phyloP scores from a whole-genome alignment of 1,284 basidiomycete genomes.

The Leccinum fallax region DNA sequence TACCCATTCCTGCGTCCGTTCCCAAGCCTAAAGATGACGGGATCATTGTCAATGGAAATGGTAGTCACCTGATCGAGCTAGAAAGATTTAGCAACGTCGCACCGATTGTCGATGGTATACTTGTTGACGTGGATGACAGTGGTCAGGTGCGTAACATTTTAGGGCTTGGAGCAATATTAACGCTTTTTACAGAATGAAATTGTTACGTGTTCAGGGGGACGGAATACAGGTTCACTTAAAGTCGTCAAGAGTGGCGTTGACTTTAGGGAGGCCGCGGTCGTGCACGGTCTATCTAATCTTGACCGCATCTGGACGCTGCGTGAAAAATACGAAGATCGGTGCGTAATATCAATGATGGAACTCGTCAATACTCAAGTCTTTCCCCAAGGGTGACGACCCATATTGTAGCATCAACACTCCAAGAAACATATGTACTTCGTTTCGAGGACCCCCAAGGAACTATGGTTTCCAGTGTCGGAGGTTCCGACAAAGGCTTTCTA shows the following conservation, averaged over 20 bases:
- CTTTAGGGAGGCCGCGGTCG: conserved; percentile 64
- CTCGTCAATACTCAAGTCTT: conserved; percentile 1
- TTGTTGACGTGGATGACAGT: conserved; percentile 75
- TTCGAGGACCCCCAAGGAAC: conserved; percentile 42
- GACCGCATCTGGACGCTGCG: conserved; percentile 68
- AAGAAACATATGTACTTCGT: conserved; percentile 54
- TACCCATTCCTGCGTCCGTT: conserved; percentile 53
- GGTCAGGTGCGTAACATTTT: conserved; percentile 59
- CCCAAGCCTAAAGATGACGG: conserved; percentile 42
- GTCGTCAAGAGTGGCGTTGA: conserved; percentile 87
- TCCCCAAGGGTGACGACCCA: conserved; percentile 50
- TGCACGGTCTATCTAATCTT: conserved; percentile 64
- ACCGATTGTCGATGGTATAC: conserved; percentile 83
- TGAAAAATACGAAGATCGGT: conserved; percentile 53
- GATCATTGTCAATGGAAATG: conserved; percentile 51
- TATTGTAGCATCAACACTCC: conserved; percentile 59
- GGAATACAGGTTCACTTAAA: conserved; percentile 80
- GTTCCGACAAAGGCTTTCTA: conserved; percentile 45
- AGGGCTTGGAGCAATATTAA: conserved; percentile 7
- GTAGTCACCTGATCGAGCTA: conserved; percentile 57
- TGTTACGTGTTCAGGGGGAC: conserved; percentile 87
- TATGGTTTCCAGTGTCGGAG: conserved; percentile 40
- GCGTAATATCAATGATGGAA: conserved; percentile 28
- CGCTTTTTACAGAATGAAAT: conserved; percentile 62
- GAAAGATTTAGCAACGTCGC: conserved; percentile 81